A percentile compares a stretch with the other conserved stretches of the same genome.
Evolutionary conservation across 2,329 filamentous ascomycete species (phyloP).

Genomic region (Neodidymelliopsis sp.): DNA sequence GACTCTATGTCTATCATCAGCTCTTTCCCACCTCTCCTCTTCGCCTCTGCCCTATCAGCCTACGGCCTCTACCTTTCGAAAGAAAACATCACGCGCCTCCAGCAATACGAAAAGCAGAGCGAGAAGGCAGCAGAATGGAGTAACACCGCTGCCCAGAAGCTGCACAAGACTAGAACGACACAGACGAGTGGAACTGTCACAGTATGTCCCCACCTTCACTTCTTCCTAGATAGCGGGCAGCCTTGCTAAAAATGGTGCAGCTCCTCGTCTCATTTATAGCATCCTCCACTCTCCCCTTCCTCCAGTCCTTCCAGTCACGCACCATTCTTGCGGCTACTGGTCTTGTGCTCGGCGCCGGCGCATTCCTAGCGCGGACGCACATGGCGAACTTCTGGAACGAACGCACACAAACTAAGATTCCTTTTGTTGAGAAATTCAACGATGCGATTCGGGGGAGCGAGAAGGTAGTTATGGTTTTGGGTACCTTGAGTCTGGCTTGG

Average conservation of each 20-base stretch:
- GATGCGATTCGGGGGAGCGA: conserved; percentile 46
- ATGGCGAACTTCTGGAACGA: conserved; percentile 47
- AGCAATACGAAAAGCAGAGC: conserved; percentile 44
- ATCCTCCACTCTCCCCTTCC: conserved; percentile 26
- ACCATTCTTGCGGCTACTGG: conserved; percentile 12
- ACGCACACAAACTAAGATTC: conserved; percentile 40
- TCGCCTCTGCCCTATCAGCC: conserved; percentile 31
- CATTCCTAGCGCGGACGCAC: conserved; percentile 31
- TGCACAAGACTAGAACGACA: conserved; percentile 47
- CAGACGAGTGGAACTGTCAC: conserved; percentile 44
- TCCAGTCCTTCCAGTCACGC: conserved; percentile 14
- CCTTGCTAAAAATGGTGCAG: conserved; percentile 12
- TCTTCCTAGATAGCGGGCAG: neutral
- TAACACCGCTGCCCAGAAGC: conserved; percentile 38
- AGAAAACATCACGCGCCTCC: conserved; percentile 47
- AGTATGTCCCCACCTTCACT: conserved; percentile 25
- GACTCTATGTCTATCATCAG: conserved; percentile 2
- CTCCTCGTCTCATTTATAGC: conserved; percentile 34
- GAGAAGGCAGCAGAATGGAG: conserved; percentile 50
- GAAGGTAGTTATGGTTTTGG: conserved; percentile 35
- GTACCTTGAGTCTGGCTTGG: conserved; percentile 31
- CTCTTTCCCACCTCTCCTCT: conserved; percentile 26
- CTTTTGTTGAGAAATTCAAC: conserved; percentile 48
- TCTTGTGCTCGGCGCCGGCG: conserved; percentile 22
- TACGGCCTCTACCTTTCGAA: conserved; percentile 46